These are phyloP conservation scores for Dorcoceras hygrometricum DNA, from an alignment of 257 asterid species.

Conservation along the genomic window DNA sequence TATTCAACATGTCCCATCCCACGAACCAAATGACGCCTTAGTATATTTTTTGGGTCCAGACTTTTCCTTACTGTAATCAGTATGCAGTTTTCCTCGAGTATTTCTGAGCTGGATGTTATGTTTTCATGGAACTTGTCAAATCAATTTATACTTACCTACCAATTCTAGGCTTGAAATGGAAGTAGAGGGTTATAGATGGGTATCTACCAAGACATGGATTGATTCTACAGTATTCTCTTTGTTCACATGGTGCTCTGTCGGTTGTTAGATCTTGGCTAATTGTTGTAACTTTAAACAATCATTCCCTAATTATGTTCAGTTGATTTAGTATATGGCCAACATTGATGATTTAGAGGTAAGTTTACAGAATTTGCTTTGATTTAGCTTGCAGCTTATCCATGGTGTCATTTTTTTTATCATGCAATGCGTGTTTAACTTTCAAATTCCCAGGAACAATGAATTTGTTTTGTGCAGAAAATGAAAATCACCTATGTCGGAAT, in stretches of 20 bases:
- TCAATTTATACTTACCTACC: conserved; percentile 4
- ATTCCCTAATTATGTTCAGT: not conserved
- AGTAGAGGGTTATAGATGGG: conserved; percentile 6
- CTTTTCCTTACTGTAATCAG: not conserved
- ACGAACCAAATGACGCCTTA: too few relatives aligned
- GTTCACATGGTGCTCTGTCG: conserved; percentile 5
- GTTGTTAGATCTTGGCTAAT: not conserved
- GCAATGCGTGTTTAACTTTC: not conserved
- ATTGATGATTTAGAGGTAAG: not conserved
- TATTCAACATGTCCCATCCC: too few relatives aligned
- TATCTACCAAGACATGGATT: not conserved
- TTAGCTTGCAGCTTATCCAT: not conserved
- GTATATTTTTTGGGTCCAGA: conserved; percentile 11
- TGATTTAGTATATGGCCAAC: conserved; percentile 12
- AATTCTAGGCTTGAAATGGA: conserved; percentile 1
- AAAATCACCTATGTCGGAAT: conserved; percentile 83
- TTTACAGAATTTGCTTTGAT: conserved; percentile 14
- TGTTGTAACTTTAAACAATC: not conserved
- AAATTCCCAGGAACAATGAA: not conserved
- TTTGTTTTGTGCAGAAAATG: conserved; percentile 64
- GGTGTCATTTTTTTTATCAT: not conserved
- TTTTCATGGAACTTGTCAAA: conserved; percentile 9
- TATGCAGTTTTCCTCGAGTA: not conserved
- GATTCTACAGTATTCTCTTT: not conserved
- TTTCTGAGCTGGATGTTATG: conserved; percentile 9